Evolutionary conservation across 1,284 basidiomycete species (phyloP).

Genomic region (Volvariella volvacea): DNA sequence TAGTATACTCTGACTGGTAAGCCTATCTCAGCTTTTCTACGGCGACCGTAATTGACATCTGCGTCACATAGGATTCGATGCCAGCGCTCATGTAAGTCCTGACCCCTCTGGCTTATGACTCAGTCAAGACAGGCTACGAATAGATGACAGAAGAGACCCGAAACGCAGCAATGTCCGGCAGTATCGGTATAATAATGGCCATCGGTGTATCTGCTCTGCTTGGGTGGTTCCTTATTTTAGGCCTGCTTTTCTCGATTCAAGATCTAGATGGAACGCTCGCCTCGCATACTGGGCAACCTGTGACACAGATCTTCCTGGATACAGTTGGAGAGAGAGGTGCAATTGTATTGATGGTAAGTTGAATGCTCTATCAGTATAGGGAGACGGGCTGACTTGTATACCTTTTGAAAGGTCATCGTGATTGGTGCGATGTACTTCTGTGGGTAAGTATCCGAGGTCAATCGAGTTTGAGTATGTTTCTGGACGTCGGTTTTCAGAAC

Average conservation of each 20-base stretch:
- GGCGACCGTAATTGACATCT: no score
- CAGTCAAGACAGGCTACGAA: not conserved
- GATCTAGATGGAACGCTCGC: slow-evolving; percentile 50
- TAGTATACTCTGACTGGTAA: slow-evolving; percentile 60
- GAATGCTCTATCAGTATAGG: not conserved
- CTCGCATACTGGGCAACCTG: slow-evolving; percentile 57
- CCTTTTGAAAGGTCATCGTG: slow-evolving; percentile 51
- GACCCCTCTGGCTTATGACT: not conserved
- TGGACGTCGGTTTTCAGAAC: slow-evolving; percentile 29
- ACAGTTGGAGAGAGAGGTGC: slow-evolving; percentile 66
- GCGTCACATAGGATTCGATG: slow-evolving; percentile 51
- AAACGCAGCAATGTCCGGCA: slow-evolving; percentile 64
- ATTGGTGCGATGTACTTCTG: slow-evolving; percentile 70
- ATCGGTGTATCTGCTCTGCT: slow-evolving; percentile 70
- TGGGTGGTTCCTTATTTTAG: slow-evolving; percentile 67
- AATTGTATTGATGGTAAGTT: slow-evolving; percentile 58
- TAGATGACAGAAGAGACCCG: slow-evolving; percentile 77
- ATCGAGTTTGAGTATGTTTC: not conserved
- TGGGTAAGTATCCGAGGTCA: slow-evolving; percentile 33
- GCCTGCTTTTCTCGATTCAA: slow-evolving; percentile 71
- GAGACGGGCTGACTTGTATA: not conserved
- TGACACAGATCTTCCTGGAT: slow-evolving; percentile 71
- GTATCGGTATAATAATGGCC: slow-evolving; percentile 62
- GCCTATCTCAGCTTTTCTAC: slow-evolving; percentile 8
- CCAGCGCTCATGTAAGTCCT: slow-evolving; percentile 55